A percentile compares a stretch with the other conserved stretches of the same genome.
These are phyloP conservation scores for Alternaria sp. DNA, from an alignment of 2,329 filamentous ascomycete genomes.

Conservation along the genomic window DNA sequence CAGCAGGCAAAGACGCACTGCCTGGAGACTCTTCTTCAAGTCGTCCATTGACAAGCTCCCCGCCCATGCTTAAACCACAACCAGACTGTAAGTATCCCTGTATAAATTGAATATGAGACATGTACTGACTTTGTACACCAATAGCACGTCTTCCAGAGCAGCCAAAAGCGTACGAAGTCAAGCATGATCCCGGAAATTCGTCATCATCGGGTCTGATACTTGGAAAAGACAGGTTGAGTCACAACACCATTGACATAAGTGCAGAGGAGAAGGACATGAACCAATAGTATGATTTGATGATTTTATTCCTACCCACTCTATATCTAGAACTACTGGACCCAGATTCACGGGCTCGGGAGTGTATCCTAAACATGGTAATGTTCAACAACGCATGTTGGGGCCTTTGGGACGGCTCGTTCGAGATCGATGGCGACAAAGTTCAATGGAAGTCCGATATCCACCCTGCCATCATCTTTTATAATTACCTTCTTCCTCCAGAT, in stretches of 20 bases:
- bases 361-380: not conserved
- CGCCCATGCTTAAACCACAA: not conserved
- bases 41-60: not conserved
- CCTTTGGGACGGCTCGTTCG: conserved; percentile 2
- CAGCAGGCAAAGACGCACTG: not conserved
- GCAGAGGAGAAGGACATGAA: not conserved
- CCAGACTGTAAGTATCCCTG: too few species aligned
- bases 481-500: conserved; percentile 1
- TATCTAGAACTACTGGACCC: not conserved
- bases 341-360: not conserved
- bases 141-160: too few species aligned
- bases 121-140: too few species aligned
- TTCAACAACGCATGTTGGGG: not conserved
- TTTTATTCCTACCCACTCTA: not conserved
- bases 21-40: not conserved
- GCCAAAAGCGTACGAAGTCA: too few species aligned
- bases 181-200: too few species aligned
- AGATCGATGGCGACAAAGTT: conserved; percentile 1
- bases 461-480: conserved; percentile 4
- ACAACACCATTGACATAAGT: not conserved
- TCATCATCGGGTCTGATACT: not conserved
- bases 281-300: not conserved
- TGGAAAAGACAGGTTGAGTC: not conserved
- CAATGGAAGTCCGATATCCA: not conserved
- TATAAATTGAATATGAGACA: too few species aligned